A percentile compares a stretch with the other conserved stretches of the same genome.
These are phyloP conservation scores for Lactarius psammicola DNA, from an alignment of 768 basidiomycete species.

Conservation along the genomic window DNA sequence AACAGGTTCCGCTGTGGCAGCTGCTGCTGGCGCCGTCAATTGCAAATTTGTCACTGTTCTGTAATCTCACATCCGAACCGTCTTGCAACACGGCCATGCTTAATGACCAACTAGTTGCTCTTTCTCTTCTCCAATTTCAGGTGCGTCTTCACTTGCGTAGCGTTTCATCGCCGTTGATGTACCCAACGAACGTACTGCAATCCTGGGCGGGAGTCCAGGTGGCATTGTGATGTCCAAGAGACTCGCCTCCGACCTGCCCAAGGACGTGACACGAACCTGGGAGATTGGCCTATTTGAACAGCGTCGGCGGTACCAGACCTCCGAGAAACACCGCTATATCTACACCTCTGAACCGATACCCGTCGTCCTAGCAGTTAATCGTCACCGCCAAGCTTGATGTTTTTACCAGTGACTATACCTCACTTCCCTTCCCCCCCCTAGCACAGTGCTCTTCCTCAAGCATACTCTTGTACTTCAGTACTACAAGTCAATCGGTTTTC, in stretches of 20 bases:
- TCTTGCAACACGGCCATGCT: not conserved
- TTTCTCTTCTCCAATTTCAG: constrained; percentile 13
- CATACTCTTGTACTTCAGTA: constrained; percentile 49
- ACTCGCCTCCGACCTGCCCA: constrained; percentile 46
- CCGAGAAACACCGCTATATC: constrained; percentile 56
- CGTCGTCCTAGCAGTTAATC: constrained; percentile 46
- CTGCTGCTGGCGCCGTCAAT: not conserved
- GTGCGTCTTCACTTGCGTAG: not conserved
- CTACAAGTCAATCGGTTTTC: constrained; percentile 46
- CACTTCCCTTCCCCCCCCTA: constrained; percentile 49
- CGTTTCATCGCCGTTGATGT: not conserved
- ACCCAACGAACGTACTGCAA: constrained; percentile 48
- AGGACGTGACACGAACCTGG: constrained; percentile 40
- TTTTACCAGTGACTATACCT: constrained; percentile 50
- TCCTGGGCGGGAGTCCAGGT: constrained; percentile 58
- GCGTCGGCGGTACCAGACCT: constrained; percentile 56
- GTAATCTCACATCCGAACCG: not conserved
- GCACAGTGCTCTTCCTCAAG: constrained; percentile 50
- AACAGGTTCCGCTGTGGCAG: no score
- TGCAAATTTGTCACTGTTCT: not conserved
- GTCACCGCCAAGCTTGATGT: not conserved
- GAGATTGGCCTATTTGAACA: constrained; percentile 55
- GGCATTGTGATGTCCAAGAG: constrained; percentile 54
- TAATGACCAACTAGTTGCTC: constrained; percentile 15
- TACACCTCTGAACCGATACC: constrained; percentile 52